These are phyloP conservation scores for Paramecium octaurelia DNA, from an alignment of 73 alveolate genomes.

Conservation along the genomic window DNA sequence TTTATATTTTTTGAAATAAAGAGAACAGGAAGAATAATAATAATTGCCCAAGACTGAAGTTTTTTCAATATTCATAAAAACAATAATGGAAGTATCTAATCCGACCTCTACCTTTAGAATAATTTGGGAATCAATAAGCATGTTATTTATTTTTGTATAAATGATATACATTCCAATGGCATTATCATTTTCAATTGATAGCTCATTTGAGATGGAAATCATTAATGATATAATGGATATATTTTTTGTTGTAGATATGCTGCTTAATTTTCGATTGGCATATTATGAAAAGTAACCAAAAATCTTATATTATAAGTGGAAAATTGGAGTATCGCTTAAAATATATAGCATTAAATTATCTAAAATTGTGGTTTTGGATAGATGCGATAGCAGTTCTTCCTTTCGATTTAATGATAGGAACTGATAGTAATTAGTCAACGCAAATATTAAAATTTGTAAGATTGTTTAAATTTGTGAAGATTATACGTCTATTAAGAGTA, in stretches of 20 bases:
- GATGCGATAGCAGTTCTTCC: conserved; percentile 77
- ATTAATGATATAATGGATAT: conserved; percentile 64
- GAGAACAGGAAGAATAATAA: not conserved
- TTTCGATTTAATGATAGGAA: conserved; percentile 26
- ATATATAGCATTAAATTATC: conserved; percentile 64
- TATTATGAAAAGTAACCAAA: conserved; percentile 9
- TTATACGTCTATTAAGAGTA: conserved; percentile 68
- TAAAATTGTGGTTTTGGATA: conserved; percentile 71
- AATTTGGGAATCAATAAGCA: conserved; percentile 72
- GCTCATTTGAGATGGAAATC: not conserved
- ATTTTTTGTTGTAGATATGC: conserved; percentile 65
- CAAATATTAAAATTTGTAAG: conserved; percentile 64
- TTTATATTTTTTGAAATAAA: conserved; percentile 6
- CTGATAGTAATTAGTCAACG: not conserved
- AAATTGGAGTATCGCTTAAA: conserved; percentile 61
- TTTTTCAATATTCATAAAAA: not conserved
- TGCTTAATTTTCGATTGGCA: conserved; percentile 37
- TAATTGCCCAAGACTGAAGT: not conserved
- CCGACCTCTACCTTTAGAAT: conserved; percentile 69
- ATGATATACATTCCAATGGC: conserved; percentile 39
- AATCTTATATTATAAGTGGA: conserved; percentile 60
- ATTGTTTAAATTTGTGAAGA: conserved; percentile 68
- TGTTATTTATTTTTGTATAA: conserved; percentile 54
- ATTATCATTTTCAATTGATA: not conserved
- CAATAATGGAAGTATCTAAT: conserved; percentile 24